These are phyloP conservation scores for Physaria fendleri DNA, from an alignment of 345 rosid species.

Conservation along the genomic window DNA sequence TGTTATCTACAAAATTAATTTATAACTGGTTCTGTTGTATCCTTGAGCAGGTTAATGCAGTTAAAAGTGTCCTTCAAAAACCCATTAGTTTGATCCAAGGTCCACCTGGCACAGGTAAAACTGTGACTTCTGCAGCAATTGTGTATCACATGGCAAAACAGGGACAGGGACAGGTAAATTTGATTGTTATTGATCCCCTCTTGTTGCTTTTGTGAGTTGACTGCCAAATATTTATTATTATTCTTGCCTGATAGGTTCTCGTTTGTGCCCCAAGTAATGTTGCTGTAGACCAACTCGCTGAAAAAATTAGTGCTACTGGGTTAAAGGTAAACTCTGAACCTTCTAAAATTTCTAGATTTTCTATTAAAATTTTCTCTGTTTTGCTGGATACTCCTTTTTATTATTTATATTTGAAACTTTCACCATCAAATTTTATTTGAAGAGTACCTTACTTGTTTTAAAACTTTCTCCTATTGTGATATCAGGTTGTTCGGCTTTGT, in stretches of 20 bases:
- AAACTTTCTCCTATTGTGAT: constrained; percentile 8
- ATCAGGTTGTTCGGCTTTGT: constrained; percentile 92
- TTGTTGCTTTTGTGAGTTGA: background rate
- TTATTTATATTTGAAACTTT: constrained; percentile 7
- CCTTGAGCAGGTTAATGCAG: constrained; percentile 77
- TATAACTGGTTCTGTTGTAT: constrained; percentile 4
- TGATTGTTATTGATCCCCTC: constrained; percentile 2
- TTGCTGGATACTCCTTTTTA: background rate
- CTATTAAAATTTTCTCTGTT: background rate
- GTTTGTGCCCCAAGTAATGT: constrained; percentile 99
- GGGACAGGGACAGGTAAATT: constrained; percentile 92
- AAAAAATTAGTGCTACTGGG: constrained; percentile 98
- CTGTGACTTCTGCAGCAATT: constrained; percentile 98
- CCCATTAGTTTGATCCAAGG: constrained; percentile 99
- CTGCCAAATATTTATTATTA: background rate
- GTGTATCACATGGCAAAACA: constrained; percentile 99
- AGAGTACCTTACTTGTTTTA: background rate
- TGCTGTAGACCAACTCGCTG: constrained; percentile 99
- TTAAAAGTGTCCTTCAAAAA: constrained; percentile 95
- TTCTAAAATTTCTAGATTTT: background rate
- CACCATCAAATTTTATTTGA: background rate
- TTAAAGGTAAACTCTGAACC: constrained; percentile 56
- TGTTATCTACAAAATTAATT: background rate
- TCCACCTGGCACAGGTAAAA: constrained; percentile 99
- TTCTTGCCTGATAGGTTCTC: constrained; percentile 59